Base-by-base conservation (phyloP, 768 basidiomycete species). In the Multifurca ochricompacta region DNA sequence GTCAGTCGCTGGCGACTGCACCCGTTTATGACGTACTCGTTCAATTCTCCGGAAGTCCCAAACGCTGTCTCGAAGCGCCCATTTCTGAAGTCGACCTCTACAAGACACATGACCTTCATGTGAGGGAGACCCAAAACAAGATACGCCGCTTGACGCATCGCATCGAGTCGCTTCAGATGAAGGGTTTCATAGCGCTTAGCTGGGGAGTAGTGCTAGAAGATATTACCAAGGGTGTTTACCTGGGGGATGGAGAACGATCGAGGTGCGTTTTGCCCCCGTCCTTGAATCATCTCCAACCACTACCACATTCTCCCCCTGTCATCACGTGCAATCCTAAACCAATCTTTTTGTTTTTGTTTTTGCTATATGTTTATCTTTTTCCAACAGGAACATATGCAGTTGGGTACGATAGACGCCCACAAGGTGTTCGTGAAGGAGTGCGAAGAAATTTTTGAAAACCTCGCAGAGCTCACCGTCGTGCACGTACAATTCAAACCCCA, bases 401-500 rank as follows among this genome's bases (percentile, higher is more conserved):
- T 56, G 31, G 55, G 55, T 7, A 35, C 39, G 4, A 6, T 30
- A 7, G 55, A 56, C 14, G 25, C 7, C 2, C 50, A 51, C 32
- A 46, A 46, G 27, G 32, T 47, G 7, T 47, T 56, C 3, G 14
- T 47, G 10, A 9, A 56, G 10, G 55, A 56, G 1, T 2, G 11
- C 3, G 50, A 56, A 36, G 44, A 21, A n/a, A 35, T 52, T 2
- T 56, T 56, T 34, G 13, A 45, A 34, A n/a, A 6, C 2, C 16
- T 56, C 14, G 21, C 3, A 1, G 50, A 47, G 6, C 44, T 56
- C 16, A 21, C 9, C 4, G 14, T 41, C 19, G n/a, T n/a, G 2
- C 55, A 56, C 27, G 55, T 56, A 23, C 27, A 23, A 11, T 40
- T 56, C 50, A 51, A 51, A 21, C 39, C 1, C 10, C 50, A 56